Evolutionary conservation across 176 grass and related monocot species (phyloP), one percentile per base, ranked within the genome.

Genomic region (Musa beccarii): DNA sequence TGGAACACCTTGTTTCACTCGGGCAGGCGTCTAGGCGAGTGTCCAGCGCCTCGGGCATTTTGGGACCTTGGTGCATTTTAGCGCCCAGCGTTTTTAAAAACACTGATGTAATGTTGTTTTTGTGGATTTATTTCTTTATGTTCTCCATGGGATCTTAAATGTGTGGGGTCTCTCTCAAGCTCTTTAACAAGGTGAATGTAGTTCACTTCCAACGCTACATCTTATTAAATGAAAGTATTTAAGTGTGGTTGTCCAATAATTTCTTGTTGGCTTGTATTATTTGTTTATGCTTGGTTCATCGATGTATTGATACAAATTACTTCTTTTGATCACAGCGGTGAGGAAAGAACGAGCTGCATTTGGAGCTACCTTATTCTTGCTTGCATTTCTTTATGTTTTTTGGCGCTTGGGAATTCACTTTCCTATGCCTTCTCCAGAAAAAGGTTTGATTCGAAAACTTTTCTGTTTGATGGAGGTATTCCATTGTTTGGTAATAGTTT

Each of bases 381-480:
- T 87, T n/a, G 78, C 82, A 59, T 99, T 99, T 79, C 85, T 99
- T 53, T 99, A 94, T 49, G 88, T 76, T 2, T 99, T 99, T 83
- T 99, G 95, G 88, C 90, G 88, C 74, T 87, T 99, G 95, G 95
- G 95, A 69, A 99, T 99, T 84, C 95, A 99, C 77, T 99, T 99
- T 74, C 95, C 95, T 10, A 94, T 94, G 95, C 90, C 95, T 83
- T 99, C 95, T 54, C 95, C 91, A 8, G 95, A 94, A 83, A 94
- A 89, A 85, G 95, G 95, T 99, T 69, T 43, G 69, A 19, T 19
- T 55, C 12, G 43, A 83, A 79, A 52, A 74, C 26, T 50, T 61
- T 14, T 68, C 14, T 79, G 11, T 49, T 63, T 65, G 2, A 2
- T 77, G 49, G 49, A 52, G 22, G 24, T 22, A 13, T 34, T 56